These are phyloP conservation scores for Cochlearia excelsa DNA, from an alignment of 345 rosid genomes.

Conservation along the genomic window DNA sequence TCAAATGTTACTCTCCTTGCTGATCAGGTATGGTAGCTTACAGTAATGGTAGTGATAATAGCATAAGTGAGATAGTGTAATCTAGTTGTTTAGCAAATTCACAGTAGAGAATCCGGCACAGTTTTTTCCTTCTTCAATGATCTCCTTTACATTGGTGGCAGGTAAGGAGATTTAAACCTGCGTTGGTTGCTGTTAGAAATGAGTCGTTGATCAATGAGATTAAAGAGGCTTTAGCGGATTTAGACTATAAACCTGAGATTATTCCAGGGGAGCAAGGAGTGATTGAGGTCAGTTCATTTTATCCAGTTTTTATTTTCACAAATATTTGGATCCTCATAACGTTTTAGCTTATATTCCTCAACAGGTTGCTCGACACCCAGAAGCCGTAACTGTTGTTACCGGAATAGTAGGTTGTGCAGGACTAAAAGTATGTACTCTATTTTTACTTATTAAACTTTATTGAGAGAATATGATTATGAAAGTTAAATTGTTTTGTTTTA, in stretches of 20 bases:
- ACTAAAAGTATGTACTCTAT: slow-evolving; percentile 51
- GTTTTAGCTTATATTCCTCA: slow-evolving; percentile 27
- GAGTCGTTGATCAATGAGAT: slow-evolving; percentile 73
- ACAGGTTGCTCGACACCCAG: slow-evolving; percentile 92
- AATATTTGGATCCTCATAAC: background rate
- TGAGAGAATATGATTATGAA: slow-evolving; percentile 4
- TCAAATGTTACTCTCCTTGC: slow-evolving; percentile 91
- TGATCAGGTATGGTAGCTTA: slow-evolving; percentile 61
- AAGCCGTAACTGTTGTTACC: slow-evolving; percentile 86
- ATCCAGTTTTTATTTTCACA: slow-evolving; percentile 3
- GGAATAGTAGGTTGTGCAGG: slow-evolving; percentile 99
- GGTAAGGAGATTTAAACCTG: slow-evolving; percentile 86
- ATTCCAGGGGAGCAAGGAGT: slow-evolving; percentile 93
- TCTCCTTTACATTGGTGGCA: slow-evolving; percentile 31
- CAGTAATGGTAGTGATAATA: too few relatives aligned
- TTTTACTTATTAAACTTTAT: background rate
- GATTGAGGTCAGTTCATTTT: slow-evolving; percentile 53
- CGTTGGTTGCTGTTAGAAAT: slow-evolving; percentile 73
- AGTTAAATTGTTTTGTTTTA: slow-evolving; percentile 1
- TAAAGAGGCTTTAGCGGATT: slow-evolving; percentile 74
- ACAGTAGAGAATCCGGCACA: background rate
- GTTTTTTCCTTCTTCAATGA: background rate
- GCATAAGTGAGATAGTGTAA: background rate
- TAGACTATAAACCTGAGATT: slow-evolving; percentile 83
- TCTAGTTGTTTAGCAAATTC: background rate